Base-by-base conservation (phyloP, 2,329 filamentous ascomycete species). In the Cladosporium sp. region DNA sequence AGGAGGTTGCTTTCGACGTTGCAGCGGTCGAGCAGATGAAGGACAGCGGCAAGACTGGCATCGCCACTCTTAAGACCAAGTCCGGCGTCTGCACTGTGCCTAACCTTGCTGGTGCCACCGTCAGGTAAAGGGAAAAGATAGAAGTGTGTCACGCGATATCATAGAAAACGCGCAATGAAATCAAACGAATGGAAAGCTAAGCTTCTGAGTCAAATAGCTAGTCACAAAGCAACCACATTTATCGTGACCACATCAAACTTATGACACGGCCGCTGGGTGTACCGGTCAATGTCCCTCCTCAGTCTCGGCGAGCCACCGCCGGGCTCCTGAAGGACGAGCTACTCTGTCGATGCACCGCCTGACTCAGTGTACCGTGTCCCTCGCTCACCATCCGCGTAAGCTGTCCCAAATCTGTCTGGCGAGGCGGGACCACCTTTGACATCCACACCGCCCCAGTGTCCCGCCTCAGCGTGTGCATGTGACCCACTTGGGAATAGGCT, bases 1-100 rank as follows among this genome's bases (percentile, higher is more conserved):
- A 92, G 48, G 87, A 91, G 72, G 92, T 95, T 34, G 90, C 80
- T 0, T 98, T 97, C 68, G 87, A 97, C 65, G 87, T 87, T 3
- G 79, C 74, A 42, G 83, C 77, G 43, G 88, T 95, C 34, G 85
- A 88, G 72, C 83, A 86, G 71, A 75, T 92, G 54, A 84, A 85
- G 65, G 87, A 79, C 45, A 76, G 78, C 60, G 72, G 72, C 41
- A 79, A 78, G 69, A 75, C 73, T 40, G 74, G 74, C 35, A 65
- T 83, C 32, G 81, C 78, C 35, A 78, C 76, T 66, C 74, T 97
- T 60, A 83, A 89, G 58, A 92, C 90, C 3, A 83, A 85, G 68
- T 88, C 89, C 46, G 89, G 88, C 42, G 72, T 87, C 43, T 97
- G 93, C 75, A 92, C 81, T 42, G 91, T 97, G 56, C 82, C 85